Percentiles rank a stretch among this genome's conserved stretches.
Evolutionary conservation across 176 grass and related monocot genomes (phyloP).

Genomic region (barley (Hordeum vulgare)): MorexV3_pseudomolecules_assembly NC_058524.1:418484160-418484659

Average conservation of each 20-base stretch:
- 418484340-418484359: no score
- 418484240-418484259: not conserved
- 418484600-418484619: not conserved
- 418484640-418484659: slow-evolving; percentile 11
- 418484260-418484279: not conserved
- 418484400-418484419: no score
- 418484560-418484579: not conserved
- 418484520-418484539: not conserved
- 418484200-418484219: not conserved
- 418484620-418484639: not conserved
- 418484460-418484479: not conserved
- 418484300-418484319: no score
- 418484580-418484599: not conserved
- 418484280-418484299: no score
- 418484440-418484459: not conserved
- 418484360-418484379: no score
- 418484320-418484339: no score
- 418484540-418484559: not conserved
- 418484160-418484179: not conserved
- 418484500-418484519: not conserved
- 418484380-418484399: no score
- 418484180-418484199: not conserved
- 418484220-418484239: not conserved
- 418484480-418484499: not conserved
- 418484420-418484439: no score